Base-by-base conservation (phyloP, 2,329 filamentous ascomycete genomes). In the Tolypocladium album region DNA sequence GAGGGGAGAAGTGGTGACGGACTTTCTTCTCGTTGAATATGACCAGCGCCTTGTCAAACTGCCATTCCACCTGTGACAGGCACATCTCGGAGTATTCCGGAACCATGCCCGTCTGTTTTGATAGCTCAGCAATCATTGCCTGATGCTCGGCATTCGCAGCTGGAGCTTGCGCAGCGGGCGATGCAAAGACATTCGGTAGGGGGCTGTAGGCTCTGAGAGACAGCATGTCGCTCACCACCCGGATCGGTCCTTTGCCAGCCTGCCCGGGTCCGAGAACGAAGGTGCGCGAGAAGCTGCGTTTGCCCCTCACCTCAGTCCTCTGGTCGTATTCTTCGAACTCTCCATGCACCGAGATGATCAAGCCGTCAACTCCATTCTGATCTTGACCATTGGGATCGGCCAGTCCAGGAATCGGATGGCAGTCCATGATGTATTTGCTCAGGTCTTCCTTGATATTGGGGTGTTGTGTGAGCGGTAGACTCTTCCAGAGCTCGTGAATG, bases 401-500 rank as follows among this genome's bases (percentile, higher is more conserved):
- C 31, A 95, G 79, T 40, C 87, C 86, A 1, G 87, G 83, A 40
- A 92, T 78, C 20, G 88, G 82, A 67, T 91, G 87, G 65, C 90
- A 92, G 73, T 96, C 91, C 69, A 96, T 85, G 58, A 91, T 83
- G 80, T 91, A 96, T 67, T 92, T 89, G 68, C 83, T 79, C 15
- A 86, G 75, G 55, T 90, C 83, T 1, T 81, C 75, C 56, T 80
- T 77, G 63, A 95, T 82, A 67, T 88, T 82, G 1, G 90, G 88
- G 70, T 96, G 92, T 53, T 82, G 83, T 11, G 90, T 93, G 47
- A 78, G 75, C 0, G 92, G 92, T 3, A 96, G 78, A 4, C 76
- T 76, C 59, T 82, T 81, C 87, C 91, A 95, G 22, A 86, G 71
- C 60, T 86, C 80, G 57, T 81, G 78, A 61, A 96, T 92, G 52